These are phyloP conservation scores for Pseudocercospora cruenta DNA, from an alignment of 2,329 filamentous ascomycete genomes.

Conservation along the genomic window DNA sequence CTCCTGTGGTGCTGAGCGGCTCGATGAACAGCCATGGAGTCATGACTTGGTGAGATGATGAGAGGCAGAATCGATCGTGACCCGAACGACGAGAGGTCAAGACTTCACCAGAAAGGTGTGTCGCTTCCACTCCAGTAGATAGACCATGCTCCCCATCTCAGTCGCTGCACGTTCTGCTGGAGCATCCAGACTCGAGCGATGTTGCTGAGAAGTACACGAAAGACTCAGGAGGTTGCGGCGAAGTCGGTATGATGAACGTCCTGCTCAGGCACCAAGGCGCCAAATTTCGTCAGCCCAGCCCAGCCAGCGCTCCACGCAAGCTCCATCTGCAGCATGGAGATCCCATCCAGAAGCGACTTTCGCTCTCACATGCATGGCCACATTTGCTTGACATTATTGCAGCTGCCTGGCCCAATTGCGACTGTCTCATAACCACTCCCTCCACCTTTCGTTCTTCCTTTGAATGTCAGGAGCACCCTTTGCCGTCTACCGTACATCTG, in stretches of 20 bases:
- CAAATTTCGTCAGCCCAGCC: not conserved
- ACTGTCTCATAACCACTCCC: conserved; percentile 1
- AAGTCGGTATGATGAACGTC: not conserved
- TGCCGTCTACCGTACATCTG: conserved; percentile 22
- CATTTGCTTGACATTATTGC: conserved; percentile 7
- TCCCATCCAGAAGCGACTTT: not conserved
- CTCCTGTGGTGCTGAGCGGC: not conserved
- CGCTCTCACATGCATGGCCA: conserved; percentile 8
- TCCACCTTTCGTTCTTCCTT: conserved; percentile 8
- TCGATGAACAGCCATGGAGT: not conserved
- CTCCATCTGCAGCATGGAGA: conserved; percentile 2
- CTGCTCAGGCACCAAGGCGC: not conserved
- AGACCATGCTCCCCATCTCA: not conserved
- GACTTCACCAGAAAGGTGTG: too few relatives aligned
- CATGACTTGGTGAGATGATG: not conserved
- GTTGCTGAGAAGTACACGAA: too few relatives aligned
- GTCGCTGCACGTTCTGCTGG: too few relatives aligned
- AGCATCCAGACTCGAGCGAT: too few relatives aligned
- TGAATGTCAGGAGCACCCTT: conserved; percentile 21
- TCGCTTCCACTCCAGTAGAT: too few relatives aligned
- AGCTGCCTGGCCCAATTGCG: conserved; percentile 22
- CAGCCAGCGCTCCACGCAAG: not conserved
- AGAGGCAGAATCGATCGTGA: not conserved
- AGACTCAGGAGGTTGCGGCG: too few relatives aligned
- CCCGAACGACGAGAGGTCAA: not conserved